These are phyloP conservation scores for Amoeboradix gromovi DNA, from an alignment of 371 early-diverging fungal species.

Conservation along the genomic window DNA sequence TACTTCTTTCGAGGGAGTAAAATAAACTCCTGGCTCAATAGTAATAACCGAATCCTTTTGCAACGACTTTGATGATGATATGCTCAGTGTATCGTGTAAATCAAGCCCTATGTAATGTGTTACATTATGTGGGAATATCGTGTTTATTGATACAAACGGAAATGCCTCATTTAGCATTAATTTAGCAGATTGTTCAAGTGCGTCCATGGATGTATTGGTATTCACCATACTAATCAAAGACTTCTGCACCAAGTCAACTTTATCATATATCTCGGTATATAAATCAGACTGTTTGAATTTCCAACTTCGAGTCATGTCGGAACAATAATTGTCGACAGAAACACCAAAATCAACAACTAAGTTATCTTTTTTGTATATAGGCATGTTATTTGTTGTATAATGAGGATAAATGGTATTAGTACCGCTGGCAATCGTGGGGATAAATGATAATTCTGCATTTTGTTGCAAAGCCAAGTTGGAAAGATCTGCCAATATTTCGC, in stretches of 20 bases:
- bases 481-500: neutral
- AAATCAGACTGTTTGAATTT: neutral
- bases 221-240: neutral
- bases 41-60: constrained; percentile 63
- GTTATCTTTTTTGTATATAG: neutral
- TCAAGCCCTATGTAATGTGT: constrained; percentile 80
- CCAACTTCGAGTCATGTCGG: neutral
- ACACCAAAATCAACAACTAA: neutral
- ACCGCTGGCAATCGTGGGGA: neutral
- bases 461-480: neutral
- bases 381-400: neutral
- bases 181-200: neutral
- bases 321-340: neutral
- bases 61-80: constrained; percentile 29
- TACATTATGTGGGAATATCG: constrained; percentile 71
- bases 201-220: neutral
- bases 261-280: neutral
- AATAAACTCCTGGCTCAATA: constrained; percentile 70
- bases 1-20: constrained; percentile 34
- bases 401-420: neutral
- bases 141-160: neutral
- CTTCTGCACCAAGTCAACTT: neutral
- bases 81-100: constrained; percentile 37
- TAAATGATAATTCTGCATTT: neutral
- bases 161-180: neutral